Base-by-base conservation (phyloP, 2,329 filamentous ascomycete genomes). In the Ceratocystis albifundus region DNA sequence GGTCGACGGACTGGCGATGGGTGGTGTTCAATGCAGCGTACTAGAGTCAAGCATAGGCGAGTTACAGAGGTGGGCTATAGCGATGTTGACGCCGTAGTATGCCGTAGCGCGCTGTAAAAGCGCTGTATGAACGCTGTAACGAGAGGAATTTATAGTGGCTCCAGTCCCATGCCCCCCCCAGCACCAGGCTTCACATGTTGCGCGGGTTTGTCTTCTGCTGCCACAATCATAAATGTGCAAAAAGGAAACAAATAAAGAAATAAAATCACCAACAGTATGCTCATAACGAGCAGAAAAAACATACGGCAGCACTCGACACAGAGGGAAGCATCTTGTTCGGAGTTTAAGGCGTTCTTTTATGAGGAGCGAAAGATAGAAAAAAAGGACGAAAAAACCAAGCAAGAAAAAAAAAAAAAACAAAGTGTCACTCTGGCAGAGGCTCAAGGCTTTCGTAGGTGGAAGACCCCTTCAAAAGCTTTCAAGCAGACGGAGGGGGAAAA, bases 261-360 rank as follows among this genome's bases (percentile, higher is more conserved):
- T 41, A 64, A 10, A 7, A 55, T 44, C 28, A 55, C 12, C 5
- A 41, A 15, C 36, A 64, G 28, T 28, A 15, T 8, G 28, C 15
- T 7, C 17, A 59, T n/a, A 1, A 7, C 8, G 55, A 59, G 30
- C 8, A 53, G 22, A 8, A 59, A 30, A 30, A 12, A 68, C 67
- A 64, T 68, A 68, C 67, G 50, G 61, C 67, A 45, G 55, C 67
- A 44, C 67, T 64, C 53, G 67, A 68, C 61, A 68, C 55, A 68
- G 61, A 61, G 36, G 59, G 61, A 57, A 68, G 50, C 67, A 68
- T 68, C 36, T 50, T 66, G 57, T 53, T 46, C 28, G 32, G 46
- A 41, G 28, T 28, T 55, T 59, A n/a, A 32, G 55, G 25, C 32
- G 25, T 59, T 59, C 30, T 59, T 59, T 59, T 30, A 61, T 36